Percentiles rank a stretch among this genome's conserved stretches.
These are phyloP conservation scores for Solanum pennellii DNA, from an alignment of 257 asterid genomes.

Conservation along the genomic window DNA sequence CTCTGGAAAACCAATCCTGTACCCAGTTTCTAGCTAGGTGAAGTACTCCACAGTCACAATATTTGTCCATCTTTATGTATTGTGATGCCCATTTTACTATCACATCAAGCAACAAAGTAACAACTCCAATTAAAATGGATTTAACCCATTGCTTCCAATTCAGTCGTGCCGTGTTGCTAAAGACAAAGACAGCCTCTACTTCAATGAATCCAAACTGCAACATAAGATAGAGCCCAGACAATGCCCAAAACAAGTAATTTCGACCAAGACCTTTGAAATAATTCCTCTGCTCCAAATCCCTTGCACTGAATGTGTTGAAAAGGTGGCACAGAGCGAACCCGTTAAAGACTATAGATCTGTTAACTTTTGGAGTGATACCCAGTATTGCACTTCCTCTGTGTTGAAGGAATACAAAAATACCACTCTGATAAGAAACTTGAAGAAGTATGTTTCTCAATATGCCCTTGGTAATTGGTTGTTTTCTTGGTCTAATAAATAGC, in stretches of 20 bases:
- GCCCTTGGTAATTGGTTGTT: slow-evolving; percentile 3
- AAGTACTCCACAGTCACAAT: neutral
- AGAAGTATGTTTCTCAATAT: slow-evolving; percentile 19
- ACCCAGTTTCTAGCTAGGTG: neutral
- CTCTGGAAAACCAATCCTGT: neutral
- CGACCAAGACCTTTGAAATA: neutral
- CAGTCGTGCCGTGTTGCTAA: neutral
- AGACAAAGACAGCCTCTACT: neutral
- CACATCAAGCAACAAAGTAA: neutral
- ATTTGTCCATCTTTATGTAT: neutral
- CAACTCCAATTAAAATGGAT: neutral
- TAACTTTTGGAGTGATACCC: neutral
- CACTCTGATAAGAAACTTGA: slow-evolving; percentile 19
- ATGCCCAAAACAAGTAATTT: neutral
- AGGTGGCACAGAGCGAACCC: neutral
- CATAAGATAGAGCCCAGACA: neutral
- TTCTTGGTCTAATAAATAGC: neutral
- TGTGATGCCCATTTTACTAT: neutral
- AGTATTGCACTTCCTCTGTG: slow-evolving; percentile 10
- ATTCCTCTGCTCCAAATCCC: neutral
- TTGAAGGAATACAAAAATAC: slow-evolving; percentile 10
- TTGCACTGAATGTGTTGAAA: neutral
- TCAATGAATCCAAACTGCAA: neutral
- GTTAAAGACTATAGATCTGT: slow-evolving; percentile 7
- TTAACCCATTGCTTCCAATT: neutral